phyloP scores from a whole-genome alignment of 371 early-diverging fungal genomes.

The Nematocida displodere region DNA sequence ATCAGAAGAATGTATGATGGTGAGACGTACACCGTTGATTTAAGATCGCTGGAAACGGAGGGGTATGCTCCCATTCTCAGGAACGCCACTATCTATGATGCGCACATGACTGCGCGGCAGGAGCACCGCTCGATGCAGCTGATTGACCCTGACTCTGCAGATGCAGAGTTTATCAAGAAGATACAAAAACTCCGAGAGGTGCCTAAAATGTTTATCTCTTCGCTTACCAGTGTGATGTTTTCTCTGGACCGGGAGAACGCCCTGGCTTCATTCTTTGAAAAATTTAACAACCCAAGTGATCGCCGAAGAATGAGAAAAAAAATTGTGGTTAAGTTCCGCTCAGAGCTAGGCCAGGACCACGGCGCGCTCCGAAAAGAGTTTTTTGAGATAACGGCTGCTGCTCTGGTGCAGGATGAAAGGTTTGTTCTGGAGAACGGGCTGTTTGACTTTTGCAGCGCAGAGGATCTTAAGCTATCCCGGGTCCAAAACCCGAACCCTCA shows the following conservation, averaged over 20 bases:
- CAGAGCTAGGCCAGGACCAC: constrained; percentile 50
- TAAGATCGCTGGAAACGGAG: constrained; percentile 15
- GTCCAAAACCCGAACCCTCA: neutral
- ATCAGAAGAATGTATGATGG: constrained; percentile 24
- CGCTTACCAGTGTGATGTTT: constrained; percentile 2
- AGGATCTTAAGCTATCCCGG: neutral
- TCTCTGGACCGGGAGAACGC: neutral
- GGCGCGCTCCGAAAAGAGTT: constrained; percentile 49
- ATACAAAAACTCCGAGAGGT: constrained; percentile 9
- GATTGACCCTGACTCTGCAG: neutral
- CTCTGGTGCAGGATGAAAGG: constrained; percentile 20
- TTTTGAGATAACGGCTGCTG: constrained; percentile 32
- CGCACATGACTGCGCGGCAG: constrained; percentile 9
- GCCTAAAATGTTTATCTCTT: constrained; percentile 46
- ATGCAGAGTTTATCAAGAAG: constrained; percentile 8
- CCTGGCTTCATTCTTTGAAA: constrained; percentile 7
- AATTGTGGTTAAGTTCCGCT: constrained; percentile 35
- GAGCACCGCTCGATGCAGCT: neutral
- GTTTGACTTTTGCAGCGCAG: neutral
- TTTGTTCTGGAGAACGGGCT: constrained; percentile 26
- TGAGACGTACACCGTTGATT: constrained; percentile 18
- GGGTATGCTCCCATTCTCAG: constrained; percentile 26
- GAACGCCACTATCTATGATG: neutral
- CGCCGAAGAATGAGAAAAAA: constrained; percentile 2
- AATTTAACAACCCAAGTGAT: constrained; percentile 4